Conservation (phyloP, 257 asterid genomes). For the Agastache rugosa region DNA sequence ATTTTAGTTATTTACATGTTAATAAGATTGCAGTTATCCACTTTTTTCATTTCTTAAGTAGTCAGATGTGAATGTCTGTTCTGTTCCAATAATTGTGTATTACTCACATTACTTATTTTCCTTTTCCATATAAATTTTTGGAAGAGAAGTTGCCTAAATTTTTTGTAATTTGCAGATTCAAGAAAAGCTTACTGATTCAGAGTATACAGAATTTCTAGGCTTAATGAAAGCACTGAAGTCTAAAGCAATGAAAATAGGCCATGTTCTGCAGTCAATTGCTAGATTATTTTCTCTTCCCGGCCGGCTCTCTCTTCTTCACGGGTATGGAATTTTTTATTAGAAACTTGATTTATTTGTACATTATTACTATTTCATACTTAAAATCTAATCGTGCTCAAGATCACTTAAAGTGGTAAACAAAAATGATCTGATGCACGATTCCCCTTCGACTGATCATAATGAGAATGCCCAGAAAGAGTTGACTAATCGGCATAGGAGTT, state of each 20-base stretch:
- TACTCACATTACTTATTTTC: not conserved
- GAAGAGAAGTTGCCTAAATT: slow-evolving; percentile 28
- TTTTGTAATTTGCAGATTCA: slow-evolving; percentile 61
- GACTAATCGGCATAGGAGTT: not conserved
- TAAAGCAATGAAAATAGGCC: slow-evolving; percentile 75
- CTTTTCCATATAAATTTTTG: slow-evolving; percentile 6
- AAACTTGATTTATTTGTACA: slow-evolving; percentile 24
- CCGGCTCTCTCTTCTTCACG: slow-evolving; percentile 79
- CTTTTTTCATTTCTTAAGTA: slow-evolving; percentile 7
- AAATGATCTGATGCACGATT: slow-evolving; percentile 1
- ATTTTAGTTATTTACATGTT: not conserved
- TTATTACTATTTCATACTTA: slow-evolving; percentile 8
- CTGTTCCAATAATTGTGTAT: not conserved
- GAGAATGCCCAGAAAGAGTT: no score
- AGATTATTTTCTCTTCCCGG: slow-evolving; percentile 80
- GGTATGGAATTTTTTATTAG: slow-evolving; percentile 51
- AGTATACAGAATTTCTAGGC: slow-evolving; percentile 79
- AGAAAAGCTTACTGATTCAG: slow-evolving; percentile 76
- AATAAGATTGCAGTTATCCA: slow-evolving; percentile 1
- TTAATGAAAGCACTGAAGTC: slow-evolving; percentile 83
- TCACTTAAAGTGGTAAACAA: not conserved
- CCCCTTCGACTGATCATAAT: not conserved
- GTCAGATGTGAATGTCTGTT: not conserved
- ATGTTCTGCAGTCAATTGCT: slow-evolving; percentile 80
- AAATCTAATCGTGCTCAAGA: slow-evolving; percentile 11